Evolutionary conservation across 2,329 filamentous ascomycete species (phyloP).

Genomic region (Neonectria punicea): DNA sequence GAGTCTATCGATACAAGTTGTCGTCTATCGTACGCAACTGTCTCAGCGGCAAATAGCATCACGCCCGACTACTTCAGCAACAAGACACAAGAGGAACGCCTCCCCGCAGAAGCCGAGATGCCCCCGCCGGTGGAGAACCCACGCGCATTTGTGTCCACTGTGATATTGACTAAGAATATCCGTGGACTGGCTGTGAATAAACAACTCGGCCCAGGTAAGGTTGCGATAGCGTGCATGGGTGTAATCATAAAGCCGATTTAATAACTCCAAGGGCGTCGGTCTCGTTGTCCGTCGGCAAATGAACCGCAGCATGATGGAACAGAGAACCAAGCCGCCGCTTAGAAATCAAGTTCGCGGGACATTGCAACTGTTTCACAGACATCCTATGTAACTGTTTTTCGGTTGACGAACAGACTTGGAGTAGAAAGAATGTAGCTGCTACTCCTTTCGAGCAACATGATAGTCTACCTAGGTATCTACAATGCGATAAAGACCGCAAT

Average conservation of each 20-base stretch:
- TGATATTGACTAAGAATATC: not conserved
- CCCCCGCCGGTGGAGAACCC: constrained; percentile 10
- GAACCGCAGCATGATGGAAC: not conserved
- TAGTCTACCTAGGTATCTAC: not conserved
- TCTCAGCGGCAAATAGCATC: not conserved
- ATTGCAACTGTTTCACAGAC: not conserved
- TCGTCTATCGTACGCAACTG: no score
- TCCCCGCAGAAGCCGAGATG: constrained; percentile 8
- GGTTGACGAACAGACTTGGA: not conserved
- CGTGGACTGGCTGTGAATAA: not conserved
- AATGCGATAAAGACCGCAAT: not conserved
- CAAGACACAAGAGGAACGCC: not conserved
- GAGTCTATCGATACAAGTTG: not conserved
- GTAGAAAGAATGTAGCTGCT: not conserved
- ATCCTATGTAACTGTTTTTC: not conserved
- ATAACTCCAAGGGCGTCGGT: not conserved
- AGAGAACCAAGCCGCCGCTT: not conserved
- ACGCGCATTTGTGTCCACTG: constrained; percentile 1
- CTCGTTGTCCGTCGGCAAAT: not conserved
- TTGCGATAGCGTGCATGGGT: no score
- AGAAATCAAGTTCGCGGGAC: not conserved
- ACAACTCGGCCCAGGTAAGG: not conserved
- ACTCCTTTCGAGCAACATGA: not conserved
- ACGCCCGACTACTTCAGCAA: not conserved
- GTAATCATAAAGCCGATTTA: no score